Evolutionary conservation across 2,329 filamentous ascomycete genomes (phyloP), one percentile per base, ranked within the genome.

Genomic region (Alternaria postmessia): DNA sequence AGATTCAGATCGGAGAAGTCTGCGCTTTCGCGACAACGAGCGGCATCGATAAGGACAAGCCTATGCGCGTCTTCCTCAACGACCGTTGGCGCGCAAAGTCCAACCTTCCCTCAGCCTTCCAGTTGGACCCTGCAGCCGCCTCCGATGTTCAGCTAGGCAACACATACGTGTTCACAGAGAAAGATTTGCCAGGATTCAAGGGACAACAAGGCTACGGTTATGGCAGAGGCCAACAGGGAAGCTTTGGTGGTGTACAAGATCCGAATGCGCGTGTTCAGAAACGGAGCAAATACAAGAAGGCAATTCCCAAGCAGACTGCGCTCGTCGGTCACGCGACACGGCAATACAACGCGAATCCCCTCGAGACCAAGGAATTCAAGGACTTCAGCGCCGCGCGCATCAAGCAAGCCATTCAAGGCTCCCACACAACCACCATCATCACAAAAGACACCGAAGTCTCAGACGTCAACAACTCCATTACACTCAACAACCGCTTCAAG

Each of bases 131-230:
- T 47, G 61, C 69, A 18, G 41, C 63, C 12, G 62, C 64, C 1
- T 89, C 86, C 24, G 86, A 88, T 41, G 64, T 67, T 1, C 80
- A 86, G n/a, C 88, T 94, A 34, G 88, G 87, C 72, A 97, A 97
- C 79, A 95, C 93, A 20, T 96, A 91, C 75, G 84, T 98, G 57
- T 99, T 99, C 75, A 93, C 91, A 41, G 95, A 99, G 80, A 93
- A 96, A 77, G 93, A 98, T 73, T 85, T 97, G 22, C 91, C 93
- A 0, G 92, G 92, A 38, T 93, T 89, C 80, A 85, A 85, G 62
- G 72, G 70, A 32, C 72, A 69, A 32, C 5, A 41, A 6, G 71
- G 69, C 34, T 71, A 68, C 42, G 70, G 71, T 5, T 68, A 73
- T 22, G 47, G 53, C 9, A 57, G 68, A 53, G 56, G 70, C 55